Evolutionary conservation across 2,329 filamentous ascomycete species (phyloP), one percentile per base, ranked within the genome.

Genomic region (Botrytis cinerea): DNA sequence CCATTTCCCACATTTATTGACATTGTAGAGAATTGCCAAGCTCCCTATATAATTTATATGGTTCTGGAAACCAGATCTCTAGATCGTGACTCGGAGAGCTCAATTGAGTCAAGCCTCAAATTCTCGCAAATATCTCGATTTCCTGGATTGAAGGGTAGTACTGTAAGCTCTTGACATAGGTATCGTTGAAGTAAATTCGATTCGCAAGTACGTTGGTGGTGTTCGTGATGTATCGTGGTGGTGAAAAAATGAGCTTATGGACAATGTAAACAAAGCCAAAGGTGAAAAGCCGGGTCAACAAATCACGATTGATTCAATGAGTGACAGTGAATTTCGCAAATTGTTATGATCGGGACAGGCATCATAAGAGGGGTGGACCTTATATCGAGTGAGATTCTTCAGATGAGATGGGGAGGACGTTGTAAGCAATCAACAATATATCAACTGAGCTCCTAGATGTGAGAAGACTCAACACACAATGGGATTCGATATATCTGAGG

Each of bases 281-380:
- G 66, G 54, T 59, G 12, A 35, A 35, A 40, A 66, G 4, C 18
- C 46, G 51, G 22, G 48, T 40, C 20, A 28, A 35, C 43, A 68
- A 63, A 68, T 38, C 32, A 45, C 38, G 48, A 57, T 72, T 68
- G 48, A 60, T 46, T 20, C n/a, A 38, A 38, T 45, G n/a, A 46
- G 38, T 60, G 51, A 48, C 12, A 72, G 70, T 60, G 48, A 72
- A 68, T 72, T 35, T 59, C 35, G 38, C 48, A 38, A 72, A 59
- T 48, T 48, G 16, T 45, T 60, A 46, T 72, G 20, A 54, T 66
- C 70, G 22, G 32, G 38, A 45, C 46, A 66, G 48, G 63, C 62
- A 72, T 72, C 28, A 48, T 72, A 68, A 60, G 70, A 60, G 63
- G 38, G 38, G 45, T 54, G 40, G 14, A 45, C 43, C 54, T 46